Base-by-base conservation (phyloP, 208 protist genomes). In the Leishmania amazonensis region DNA sequence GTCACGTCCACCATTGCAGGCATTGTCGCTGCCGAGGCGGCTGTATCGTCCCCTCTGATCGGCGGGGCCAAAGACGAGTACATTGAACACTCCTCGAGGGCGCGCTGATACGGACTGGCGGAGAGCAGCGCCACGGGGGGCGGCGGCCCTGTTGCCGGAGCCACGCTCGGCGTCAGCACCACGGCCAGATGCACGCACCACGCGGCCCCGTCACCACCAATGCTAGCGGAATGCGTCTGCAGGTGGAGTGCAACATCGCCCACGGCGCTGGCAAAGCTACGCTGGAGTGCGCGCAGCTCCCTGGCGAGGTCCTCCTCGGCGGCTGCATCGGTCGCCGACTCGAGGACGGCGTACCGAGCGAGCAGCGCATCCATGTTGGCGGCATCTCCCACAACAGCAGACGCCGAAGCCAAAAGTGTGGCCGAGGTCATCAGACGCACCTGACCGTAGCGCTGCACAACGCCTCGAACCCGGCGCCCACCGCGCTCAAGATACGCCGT, bases 361-460 rank as follows among this genome's bases (percentile, higher is more conserved):
- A 88, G 75, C 17, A 84, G 60, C 4, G 80, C 78, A 47, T 88
- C 81, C 17, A 83, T 40, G 28, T 83, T 42, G 35, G 49, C 62
- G 8, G 6, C 38, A 21, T 35, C 67, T n/a, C 60, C 62, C n/a
- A 45, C 58, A 31, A 2, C 57, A 15, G 54, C 17, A 9, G 76
- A 51, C 45, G 75, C 60, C 49, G 79, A 72, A 21, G 83, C 80
- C 73, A 95, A 76, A n/a, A 94, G 81, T 3, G 86, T 77, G 47
- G 86, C 82, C 71, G 88, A 91, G n/a, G 87, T 90, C 95, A 97
- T 97, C 62, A 95, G 86, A 17, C 95, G 93, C 51, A 96, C 79
- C 78, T 91, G 75, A 19, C 86, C 87, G 57, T 88, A 87, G 21
- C 95, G 93, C 86, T 97, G 95, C 67, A 93, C 84, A 35, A 96